These are phyloP conservation scores for Pseudomicrostroma phylloplanum DNA, from an alignment of 1,284 basidiomycete species.

Conservation along the genomic window DNA sequence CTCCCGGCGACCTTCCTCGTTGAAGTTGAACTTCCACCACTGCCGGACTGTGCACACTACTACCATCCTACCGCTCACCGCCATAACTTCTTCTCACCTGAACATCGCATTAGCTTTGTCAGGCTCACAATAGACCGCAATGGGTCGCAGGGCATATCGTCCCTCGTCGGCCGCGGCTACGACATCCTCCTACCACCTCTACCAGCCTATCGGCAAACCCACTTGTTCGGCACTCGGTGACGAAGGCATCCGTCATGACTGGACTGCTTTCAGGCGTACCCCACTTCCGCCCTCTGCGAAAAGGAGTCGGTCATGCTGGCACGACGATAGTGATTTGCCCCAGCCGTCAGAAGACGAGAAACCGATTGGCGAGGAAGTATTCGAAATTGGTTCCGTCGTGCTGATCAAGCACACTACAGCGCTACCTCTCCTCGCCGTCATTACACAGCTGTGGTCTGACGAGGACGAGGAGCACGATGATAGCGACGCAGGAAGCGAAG, in stretches of 20 bases:
- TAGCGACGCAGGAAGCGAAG: constrained; percentile 15
- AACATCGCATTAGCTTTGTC: no score
- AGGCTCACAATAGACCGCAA: no score
- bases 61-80: neutral
- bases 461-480: constrained; percentile 24
- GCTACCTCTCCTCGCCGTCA: constrained; percentile 1
- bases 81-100: no score
- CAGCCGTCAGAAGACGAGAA: no score
- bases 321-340: no score
- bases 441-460: constrained; percentile 9
- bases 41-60: no score
- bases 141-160: neutral
- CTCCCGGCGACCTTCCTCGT: neutral
- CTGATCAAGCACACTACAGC: constrained; percentile 3
- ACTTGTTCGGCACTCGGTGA: neutral
- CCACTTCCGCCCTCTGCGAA: no score
- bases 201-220: neutral
- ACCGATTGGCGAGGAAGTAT: neutral
- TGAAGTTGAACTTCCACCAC: no score
- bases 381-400: neutral
- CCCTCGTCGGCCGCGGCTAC: neutral
- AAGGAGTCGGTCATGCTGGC: no score
- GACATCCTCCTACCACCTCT: neutral
- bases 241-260: neutral
- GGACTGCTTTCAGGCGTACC: neutral